phyloP scores from a whole-genome alignment of 768 basidiomycete species.

The Galerina sulciceps region DNA sequence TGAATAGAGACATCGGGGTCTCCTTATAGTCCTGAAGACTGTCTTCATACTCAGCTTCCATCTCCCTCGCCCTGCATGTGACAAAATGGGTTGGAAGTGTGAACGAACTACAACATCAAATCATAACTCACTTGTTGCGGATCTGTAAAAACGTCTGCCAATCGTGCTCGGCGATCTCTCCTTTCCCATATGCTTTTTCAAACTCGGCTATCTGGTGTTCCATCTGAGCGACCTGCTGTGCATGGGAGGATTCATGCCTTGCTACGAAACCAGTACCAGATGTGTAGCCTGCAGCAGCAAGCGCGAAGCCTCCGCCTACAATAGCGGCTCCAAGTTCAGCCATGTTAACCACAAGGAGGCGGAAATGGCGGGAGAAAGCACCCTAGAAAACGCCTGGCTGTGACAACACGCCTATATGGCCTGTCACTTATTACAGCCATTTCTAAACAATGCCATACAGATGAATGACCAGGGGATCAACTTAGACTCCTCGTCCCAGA shows the following conservation, averaged over 20 bases:
- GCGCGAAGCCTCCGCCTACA: background rate
- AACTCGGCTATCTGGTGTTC: background rate
- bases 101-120: no score
- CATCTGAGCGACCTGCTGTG: background rate
- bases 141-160: background rate
- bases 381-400: no score
- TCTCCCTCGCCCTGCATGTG: background rate
- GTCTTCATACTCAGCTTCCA: background rate
- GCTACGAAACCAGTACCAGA: background rate
- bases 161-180: background rate
- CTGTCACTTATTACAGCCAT: no score
- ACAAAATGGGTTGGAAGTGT: no score
- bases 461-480: no score
- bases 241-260: constrained; percentile 2
- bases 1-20: background rate
- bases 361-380: no score
- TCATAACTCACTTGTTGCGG: background rate
- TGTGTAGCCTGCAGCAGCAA: constrained; percentile 2
- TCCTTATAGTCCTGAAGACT: constrained; percentile 4
- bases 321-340: background rate
- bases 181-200: background rate
- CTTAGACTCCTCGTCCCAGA: no score
- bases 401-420: no score
- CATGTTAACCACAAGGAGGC: background rate
- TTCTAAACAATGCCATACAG: no score